Conservation (phyloP, 2,329 filamentous ascomycete species). For the Byssochlamys sp. region DNA sequence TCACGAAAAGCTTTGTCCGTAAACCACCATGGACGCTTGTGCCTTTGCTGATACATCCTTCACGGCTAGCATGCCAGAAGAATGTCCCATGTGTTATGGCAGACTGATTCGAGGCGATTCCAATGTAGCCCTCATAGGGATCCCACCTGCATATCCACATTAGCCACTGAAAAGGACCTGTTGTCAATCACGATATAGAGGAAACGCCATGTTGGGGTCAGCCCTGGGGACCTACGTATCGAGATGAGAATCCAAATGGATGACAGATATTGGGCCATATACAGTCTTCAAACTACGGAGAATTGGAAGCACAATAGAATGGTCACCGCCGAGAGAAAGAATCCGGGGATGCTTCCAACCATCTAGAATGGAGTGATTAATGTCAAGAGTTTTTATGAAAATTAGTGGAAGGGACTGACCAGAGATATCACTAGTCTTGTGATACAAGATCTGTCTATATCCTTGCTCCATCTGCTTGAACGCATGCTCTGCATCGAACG, state of each 20-base stretch:
- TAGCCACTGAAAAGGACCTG: background rate
- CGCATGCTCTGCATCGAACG: conserved; percentile 15
- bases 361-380: background rate
- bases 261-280: conserved; percentile 15
- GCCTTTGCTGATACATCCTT: conserved; percentile 16
- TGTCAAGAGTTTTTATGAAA: background rate
- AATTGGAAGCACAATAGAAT: conserved; percentile 17
- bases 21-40: conserved; percentile 17
- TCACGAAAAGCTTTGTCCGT: conserved; percentile 14
- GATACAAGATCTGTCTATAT: conserved; percentile 11
- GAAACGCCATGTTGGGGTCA: too few relatives aligned
- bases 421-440: conserved; percentile 2
- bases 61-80: conserved; percentile 17
- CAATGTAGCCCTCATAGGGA: background rate
- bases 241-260: conserved; percentile 22
- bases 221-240: conserved; percentile 10
- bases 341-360: conserved; percentile 10
- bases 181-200: background rate
- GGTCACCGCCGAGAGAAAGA: conserved; percentile 16
- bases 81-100: conserved; percentile 19
- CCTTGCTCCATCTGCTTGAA: conserved; percentile 19
- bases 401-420: background rate
- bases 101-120: conserved; percentile 1
- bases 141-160: background rate
- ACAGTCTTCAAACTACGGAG: conserved; percentile 15